Evolutionary conservation across 352 stramenopile species (phyloP).

Genomic region (Globisporangium okanoganense): DNA sequence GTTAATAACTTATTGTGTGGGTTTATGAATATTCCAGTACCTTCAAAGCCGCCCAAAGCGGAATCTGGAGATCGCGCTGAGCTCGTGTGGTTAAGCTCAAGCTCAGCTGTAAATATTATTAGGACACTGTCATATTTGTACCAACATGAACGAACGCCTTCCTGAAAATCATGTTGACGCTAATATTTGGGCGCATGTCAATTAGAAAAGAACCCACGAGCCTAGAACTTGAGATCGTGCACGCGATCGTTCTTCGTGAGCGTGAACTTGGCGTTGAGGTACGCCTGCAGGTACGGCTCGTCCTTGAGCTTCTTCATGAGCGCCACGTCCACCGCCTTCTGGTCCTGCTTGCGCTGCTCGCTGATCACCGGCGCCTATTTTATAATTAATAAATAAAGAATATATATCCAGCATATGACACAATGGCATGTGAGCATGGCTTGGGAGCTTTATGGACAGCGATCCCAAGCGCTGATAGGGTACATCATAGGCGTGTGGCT

Average conservation of each 20-base stretch:
- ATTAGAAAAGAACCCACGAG: neutral
- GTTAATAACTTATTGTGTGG: neutral
- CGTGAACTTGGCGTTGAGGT: conserved; percentile 98
- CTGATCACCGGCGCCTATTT: conserved; percentile 89
- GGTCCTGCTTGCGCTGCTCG: conserved; percentile 98
- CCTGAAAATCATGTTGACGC: neutral
- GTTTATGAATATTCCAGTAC: conserved; percentile 20
- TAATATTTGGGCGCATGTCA: neutral
- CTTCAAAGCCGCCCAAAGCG: conserved; percentile 25
- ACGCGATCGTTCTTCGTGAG: conserved; percentile 96
- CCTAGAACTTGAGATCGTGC: conserved; percentile 99
- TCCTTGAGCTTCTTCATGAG: conserved; percentile 85
- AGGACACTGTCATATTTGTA: neutral
- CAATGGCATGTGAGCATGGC: conserved; percentile 17
- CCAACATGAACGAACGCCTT: neutral
- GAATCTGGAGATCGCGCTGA: conserved; percentile 8
- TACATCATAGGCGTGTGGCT: neutral
- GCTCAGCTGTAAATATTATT: neutral
- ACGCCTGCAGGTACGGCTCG: conserved; percentile 95
- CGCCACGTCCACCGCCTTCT: conserved; percentile 96
- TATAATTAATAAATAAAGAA: conserved; percentile 8
- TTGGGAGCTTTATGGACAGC: conserved; percentile 85
- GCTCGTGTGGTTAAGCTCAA: neutral
- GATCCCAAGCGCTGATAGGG: conserved; percentile 88
- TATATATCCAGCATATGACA: neutral